Evolutionary conservation across 2,329 filamentous ascomycete species (phyloP).

Genomic region (Penicillium sp.): DNA sequence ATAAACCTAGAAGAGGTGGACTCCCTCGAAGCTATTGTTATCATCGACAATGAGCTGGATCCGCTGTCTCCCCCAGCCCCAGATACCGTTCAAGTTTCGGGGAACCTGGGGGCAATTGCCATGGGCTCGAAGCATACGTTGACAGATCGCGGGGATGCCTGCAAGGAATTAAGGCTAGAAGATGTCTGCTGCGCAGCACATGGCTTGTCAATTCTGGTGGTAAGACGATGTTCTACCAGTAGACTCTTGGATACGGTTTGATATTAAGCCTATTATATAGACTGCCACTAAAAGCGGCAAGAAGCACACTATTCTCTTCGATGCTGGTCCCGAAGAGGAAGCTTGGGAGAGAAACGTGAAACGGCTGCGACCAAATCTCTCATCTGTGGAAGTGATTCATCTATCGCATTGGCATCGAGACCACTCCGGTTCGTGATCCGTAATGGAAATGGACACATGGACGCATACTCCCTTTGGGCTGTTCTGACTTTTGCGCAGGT

Average conservation of each 20-base stretch:
- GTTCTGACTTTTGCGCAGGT: slow-evolving; percentile 22
- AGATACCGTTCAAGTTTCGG: slow-evolving; percentile 37
- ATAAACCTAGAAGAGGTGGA: slow-evolving; percentile 36
- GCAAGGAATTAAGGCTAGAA: slow-evolving; percentile 43
- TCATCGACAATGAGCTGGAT: slow-evolving; percentile 51
- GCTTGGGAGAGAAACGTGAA: slow-evolving; percentile 45
- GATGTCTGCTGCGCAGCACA: slow-evolving; percentile 48
- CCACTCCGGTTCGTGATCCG: slow-evolving; percentile 39
- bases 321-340: slow-evolving; percentile 46
- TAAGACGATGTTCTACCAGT: slow-evolving; percentile 22
- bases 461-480: background rate
- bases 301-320: slow-evolving; percentile 46
- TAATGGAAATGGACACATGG: background rate
- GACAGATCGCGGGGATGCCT: slow-evolving; percentile 35
- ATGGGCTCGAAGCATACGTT: slow-evolving; percentile 29
- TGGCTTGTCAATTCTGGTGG: slow-evolving; percentile 46
- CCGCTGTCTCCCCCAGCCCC: slow-evolving; percentile 43
- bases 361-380: slow-evolving; percentile 38
- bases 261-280: slow-evolving; percentile 20
- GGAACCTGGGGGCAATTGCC: slow-evolving; percentile 39
- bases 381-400: slow-evolving; percentile 41
- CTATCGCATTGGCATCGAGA: slow-evolving; percentile 51
- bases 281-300: slow-evolving; percentile 41
- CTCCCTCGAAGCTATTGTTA: slow-evolving; percentile 42
- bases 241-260: background rate